Base-by-base conservation (phyloP, 768 basidiomycete genomes). In the Leucocoprinus sp. region DNA sequence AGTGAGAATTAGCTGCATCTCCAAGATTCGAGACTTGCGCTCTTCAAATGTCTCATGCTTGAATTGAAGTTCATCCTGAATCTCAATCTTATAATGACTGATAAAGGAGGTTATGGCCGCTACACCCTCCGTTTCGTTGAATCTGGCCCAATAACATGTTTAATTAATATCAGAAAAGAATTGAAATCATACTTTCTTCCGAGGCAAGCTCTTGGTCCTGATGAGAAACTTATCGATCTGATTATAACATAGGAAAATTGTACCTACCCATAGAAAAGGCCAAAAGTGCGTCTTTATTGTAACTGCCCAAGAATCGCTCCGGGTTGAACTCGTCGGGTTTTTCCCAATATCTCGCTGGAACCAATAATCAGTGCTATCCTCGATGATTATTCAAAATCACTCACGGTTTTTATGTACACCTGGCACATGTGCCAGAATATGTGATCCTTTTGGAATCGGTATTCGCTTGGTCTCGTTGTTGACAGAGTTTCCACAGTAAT, bases 11-110 rank as follows among this genome's bases (percentile, higher is more conserved):
- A 56, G 55, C 24, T 56, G 60, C 11, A 56, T 52, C 17, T 55
- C 50, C 45, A 76, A 51, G 31, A 79, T 54, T 28, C 75, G 62
- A 37, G 53, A 62, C 52, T 65, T 72, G 43, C 64, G 62, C 54
- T 72, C 58, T 51, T 70, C 72, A 43, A 75, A 70, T 0, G 69
- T 66, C 55, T 75, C 75, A 8, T 54, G 49, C 1, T 65, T 62
- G 54, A 71, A 76, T 46, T 71, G n/a, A n/a, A 62, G 68, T 38
- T 79, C 75, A 22, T 75, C 72, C 49, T 70, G 70, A 26, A 77
- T 54, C 36, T 69, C 66, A 40, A 79, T 65, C 48, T 64, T 67
- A 57, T 74, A 80, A 19, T 56, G 60, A 6, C 62, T 61, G 14
- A 78, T 55, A 23, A 80, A 53, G 58, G 72, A 64, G 14, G 74